A percentile compares a stretch with the other conserved stretches of the same genome.
phyloP scores from a whole-genome alignment of 805 yeast species.

The Barnettozyma vustinii region DNA sequence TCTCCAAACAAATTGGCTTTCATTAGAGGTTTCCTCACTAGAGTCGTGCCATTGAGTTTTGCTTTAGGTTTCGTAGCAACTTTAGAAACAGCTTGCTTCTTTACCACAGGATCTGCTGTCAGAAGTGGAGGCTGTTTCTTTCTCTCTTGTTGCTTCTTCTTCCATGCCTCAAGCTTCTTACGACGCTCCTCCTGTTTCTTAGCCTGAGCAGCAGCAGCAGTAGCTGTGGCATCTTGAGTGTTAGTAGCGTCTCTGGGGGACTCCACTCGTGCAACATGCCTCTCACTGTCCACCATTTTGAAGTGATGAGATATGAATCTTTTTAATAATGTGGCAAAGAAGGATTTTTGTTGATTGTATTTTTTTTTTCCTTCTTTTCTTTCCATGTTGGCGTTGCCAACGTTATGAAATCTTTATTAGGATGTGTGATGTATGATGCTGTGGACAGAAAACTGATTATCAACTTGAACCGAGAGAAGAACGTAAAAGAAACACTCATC shows the following conservation, averaged over 20 bases:
- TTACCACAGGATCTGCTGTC: not conserved
- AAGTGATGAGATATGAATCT: not conserved
- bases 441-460: too few relatives aligned
- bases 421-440: too few relatives aligned
- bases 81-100: not conserved
- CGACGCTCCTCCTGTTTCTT: slow-evolving; percentile 28
- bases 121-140: slow-evolving; percentile 20
- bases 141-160: slow-evolving; percentile 32
- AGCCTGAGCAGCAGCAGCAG: not conserved
- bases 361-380: too few relatives aligned
- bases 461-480: too few relatives aligned
- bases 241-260: not conserved
- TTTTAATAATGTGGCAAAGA: not conserved
- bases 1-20: slow-evolving; percentile 22
- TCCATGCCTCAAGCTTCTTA: slow-evolving; percentile 48
- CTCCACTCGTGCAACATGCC: slow-evolving; percentile 1
- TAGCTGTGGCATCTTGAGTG: not conserved
- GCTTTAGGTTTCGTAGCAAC: not conserved
- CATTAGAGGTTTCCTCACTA: slow-evolving; percentile 5
- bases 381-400: too few relatives aligned
- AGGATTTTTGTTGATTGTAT: not conserved
- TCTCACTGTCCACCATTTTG: not conserved
- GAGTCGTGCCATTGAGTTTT: not conserved
- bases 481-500: not conserved
- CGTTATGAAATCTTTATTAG: too few relatives aligned